Evolutionary conservation across 2,329 filamentous ascomycete genomes (phyloP).

Genomic region (Xylaria sp.): DNA sequence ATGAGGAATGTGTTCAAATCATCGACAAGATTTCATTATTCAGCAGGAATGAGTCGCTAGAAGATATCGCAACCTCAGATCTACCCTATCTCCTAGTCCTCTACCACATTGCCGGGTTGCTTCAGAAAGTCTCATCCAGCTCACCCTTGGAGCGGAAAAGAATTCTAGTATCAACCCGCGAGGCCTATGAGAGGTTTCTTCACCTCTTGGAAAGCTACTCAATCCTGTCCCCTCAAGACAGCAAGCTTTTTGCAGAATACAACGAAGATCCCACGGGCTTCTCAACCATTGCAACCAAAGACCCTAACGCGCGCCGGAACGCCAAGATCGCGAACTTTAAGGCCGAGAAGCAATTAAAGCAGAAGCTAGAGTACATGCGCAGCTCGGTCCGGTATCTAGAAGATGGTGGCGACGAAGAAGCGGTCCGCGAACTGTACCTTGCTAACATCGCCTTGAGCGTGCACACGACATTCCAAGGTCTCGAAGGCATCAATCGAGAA

Average conservation of each 20-base stretch:
- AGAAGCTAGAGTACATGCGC: conserved; percentile 70
- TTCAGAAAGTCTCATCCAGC: conserved; percentile 67
- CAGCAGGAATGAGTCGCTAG: conserved; percentile 85
- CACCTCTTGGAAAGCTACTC: conserved; percentile 78
- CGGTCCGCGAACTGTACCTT: conserved; percentile 78
- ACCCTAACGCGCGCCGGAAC: conserved; percentile 72
- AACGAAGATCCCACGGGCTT: conserved; percentile 74
- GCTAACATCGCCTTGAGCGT: conserved; percentile 74
- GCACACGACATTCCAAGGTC: conserved; percentile 81
- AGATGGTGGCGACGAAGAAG: conserved; percentile 80
- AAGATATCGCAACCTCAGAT: conserved; percentile 85
- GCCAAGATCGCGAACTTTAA: conserved; percentile 86
- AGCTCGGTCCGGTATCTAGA: conserved; percentile 48
- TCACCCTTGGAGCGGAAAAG: conserved; percentile 62
- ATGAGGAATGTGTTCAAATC: conserved; percentile 73
- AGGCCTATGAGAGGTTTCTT: conserved; percentile 79
- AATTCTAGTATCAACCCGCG: conserved; percentile 67
- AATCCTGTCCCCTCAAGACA: conserved; percentile 68
- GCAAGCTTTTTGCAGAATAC: conserved; percentile 74
- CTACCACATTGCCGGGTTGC: conserved; percentile 79
- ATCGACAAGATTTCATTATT: conserved; percentile 79
- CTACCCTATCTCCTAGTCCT: conserved; percentile 83
- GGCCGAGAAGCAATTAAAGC: conserved; percentile 83
- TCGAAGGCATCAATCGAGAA: conserved; percentile 89
- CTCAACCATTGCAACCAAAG: conserved; percentile 66